Evolutionary conservation across 805 yeast genomes (phyloP).

Genomic region (Saccharomyces eubayanus): DNA sequence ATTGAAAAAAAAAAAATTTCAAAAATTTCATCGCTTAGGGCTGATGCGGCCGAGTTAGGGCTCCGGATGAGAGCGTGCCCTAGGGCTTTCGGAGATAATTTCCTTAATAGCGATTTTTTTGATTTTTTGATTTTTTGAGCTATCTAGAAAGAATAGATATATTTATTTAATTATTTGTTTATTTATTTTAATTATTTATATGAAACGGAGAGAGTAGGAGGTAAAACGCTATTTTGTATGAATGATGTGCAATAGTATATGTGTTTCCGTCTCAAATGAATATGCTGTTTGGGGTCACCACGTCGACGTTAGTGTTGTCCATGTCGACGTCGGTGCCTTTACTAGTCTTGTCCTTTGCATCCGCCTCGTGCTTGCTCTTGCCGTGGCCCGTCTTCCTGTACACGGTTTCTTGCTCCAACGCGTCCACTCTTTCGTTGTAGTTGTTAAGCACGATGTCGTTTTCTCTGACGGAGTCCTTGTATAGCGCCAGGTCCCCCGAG

Average conservation of each 20-base stretch:
- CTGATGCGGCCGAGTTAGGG: neutral
- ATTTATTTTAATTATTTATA: neutral
- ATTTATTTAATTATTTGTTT: neutral
- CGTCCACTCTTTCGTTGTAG: conserved; percentile 40
- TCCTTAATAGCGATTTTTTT: neutral
- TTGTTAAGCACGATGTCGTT: conserved; percentile 47
- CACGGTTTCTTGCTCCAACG: conserved; percentile 41
- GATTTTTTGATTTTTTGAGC: neutral
- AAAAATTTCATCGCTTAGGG: neutral
- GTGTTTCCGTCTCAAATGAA: conserved; percentile 3
- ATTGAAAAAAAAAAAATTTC: neutral
- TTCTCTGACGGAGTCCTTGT: conserved; percentile 47
- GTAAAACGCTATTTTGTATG: neutral
- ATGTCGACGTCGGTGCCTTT: conserved; percentile 21
- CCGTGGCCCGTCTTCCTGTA: conserved; percentile 25
- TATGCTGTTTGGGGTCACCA: conserved; percentile 32
- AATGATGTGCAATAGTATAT: neutral
- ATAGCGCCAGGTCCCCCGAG: conserved; percentile 42
- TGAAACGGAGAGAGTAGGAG: neutral
- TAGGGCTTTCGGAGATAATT: neutral
- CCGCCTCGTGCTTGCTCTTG: neutral
- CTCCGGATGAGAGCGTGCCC: neutral
- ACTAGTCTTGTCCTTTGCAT: neutral
- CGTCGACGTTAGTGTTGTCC: conserved; percentile 33
- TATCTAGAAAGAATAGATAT: neutral